Evolutionary conservation across 805 yeast species (phyloP).

Genomic region (Candida tibetensis): DNA sequence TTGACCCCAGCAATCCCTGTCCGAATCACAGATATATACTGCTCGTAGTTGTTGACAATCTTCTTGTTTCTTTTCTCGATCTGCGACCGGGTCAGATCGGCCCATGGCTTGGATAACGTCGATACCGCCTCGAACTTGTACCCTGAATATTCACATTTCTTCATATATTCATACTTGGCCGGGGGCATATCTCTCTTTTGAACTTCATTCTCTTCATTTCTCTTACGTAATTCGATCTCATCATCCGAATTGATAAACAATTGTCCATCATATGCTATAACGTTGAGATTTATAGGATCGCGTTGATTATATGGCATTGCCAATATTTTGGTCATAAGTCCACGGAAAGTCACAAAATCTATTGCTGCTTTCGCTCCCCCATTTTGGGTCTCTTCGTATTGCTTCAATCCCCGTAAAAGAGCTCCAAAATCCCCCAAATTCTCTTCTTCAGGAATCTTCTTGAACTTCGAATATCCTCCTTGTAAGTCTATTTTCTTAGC

Average conservation of each 20-base stretch:
- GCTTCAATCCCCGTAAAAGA: constrained; percentile 52
- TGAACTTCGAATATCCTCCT: constrained; percentile 61
- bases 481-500: constrained; percentile 59
- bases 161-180: constrained; percentile 28
- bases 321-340: constrained; percentile 72
- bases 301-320: constrained; percentile 61
- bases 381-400: constrained; percentile 48
- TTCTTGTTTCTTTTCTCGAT: constrained; percentile 65
- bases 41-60: constrained; percentile 68
- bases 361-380: constrained; percentile 47
- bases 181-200: constrained; percentile 16
- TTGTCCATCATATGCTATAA: constrained; percentile 73
- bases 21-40: constrained; percentile 74
- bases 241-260: constrained; percentile 57
- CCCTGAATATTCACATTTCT: constrained; percentile 58
- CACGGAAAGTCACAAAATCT: constrained; percentile 81
- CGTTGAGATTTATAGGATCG: constrained; percentile 58
- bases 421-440: constrained; percentile 57
- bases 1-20: constrained; percentile 78
- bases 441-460: constrained; percentile 51
- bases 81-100: constrained; percentile 57
- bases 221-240: constrained; percentile 33
- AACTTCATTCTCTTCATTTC: constrained; percentile 18
- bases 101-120: constrained; percentile 76
- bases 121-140: constrained; percentile 83